These are phyloP conservation scores for Geranomyces michiganensis DNA, from an alignment of 192 early-diverging fungal species.

Conservation along the genomic window DNA sequence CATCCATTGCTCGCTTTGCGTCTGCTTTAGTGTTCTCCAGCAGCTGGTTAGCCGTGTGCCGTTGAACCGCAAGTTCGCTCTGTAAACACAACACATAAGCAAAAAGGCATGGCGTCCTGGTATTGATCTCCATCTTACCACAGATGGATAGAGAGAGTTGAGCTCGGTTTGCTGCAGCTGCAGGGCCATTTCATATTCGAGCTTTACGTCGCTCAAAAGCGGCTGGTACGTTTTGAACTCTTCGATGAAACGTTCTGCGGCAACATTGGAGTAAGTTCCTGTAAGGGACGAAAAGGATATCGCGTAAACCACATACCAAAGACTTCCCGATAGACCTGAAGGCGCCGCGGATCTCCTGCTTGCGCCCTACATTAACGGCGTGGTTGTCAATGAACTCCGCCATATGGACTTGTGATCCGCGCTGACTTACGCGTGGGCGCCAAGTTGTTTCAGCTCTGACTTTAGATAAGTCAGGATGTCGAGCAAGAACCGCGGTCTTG, in stretches of 20 bases:
- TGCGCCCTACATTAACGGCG: constrained; percentile 11
- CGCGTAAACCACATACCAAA: constrained; percentile 39
- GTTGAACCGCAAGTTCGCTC: constrained; percentile 38
- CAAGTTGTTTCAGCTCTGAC: constrained; percentile 29
- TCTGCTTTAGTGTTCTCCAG: constrained; percentile 34
- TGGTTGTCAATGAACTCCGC: background rate
- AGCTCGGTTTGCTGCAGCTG: constrained; percentile 36
- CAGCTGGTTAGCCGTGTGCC: constrained; percentile 45
- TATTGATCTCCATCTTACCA: background rate
- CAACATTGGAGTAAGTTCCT: background rate
- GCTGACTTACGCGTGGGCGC: constrained; percentile 29
- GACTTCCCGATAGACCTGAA: constrained; percentile 51
- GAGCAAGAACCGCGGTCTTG: constrained; percentile 35
- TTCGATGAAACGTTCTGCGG: constrained; percentile 53
- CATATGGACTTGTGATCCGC: background rate
- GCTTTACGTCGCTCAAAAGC: constrained; percentile 57
- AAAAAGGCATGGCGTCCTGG: background rate
- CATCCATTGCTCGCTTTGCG: constrained; percentile 8
- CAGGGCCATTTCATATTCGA: constrained; percentile 53
- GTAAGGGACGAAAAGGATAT: background rate
- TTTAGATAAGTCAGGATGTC: constrained; percentile 25
- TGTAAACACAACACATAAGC: background rate
- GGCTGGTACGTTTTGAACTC: constrained; percentile 62
- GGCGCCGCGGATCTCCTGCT: constrained; percentile 35
- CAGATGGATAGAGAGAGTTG: constrained; percentile 34